Base-by-base conservation (phyloP, 2,329 filamentous ascomycete genomes). In the Rutstroemia sydowiana region DNA sequence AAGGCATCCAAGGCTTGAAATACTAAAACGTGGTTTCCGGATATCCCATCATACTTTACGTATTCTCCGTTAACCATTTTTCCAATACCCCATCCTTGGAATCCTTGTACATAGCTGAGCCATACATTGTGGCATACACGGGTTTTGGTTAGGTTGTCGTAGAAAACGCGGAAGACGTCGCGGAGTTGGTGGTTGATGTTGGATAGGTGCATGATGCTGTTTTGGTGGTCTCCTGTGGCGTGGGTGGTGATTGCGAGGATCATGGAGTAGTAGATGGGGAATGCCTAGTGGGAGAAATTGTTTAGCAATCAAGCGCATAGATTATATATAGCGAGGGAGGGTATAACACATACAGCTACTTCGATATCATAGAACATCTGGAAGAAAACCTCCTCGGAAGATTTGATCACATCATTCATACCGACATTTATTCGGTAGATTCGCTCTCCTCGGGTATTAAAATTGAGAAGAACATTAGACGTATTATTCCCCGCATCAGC, bases 351-450 rank as follows among this genome's bases (percentile, higher is more conserved):
- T 45, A 40, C 48, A 10, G 39, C 41, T n/a, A 51, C 41, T 51
- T 51, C 48, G 16, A 45, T 31, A 13, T 51, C 48, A 34, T 51
- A 45, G 9, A 45, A 51, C 48, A 51, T 51, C 20, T 39, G 48
- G 14, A 45, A 51, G 14, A 51, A 51, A 4, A 51, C 41, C 30
- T 51, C 48, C 9, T 51, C 41, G 1, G 48, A 51, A 45, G 48
- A 45, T 39, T 2, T 34, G 5, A 51, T 51, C 13, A 40, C n/a
- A 16, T 51, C 32, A 1, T 40, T 45, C 48, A 51, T 51, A 5
- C 41, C 16, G 2, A 51, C 32, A 18, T 51, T 51, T 9, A 51
- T 45, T 10, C 41, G 18, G 20, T 45, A 51, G 1, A 51, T 51
- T 4, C 48, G 36, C 31, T 51, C 48, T 3, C 48, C 41, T 4